These are phyloP conservation scores for Echinochloa phyllopogon DNA, from an alignment of 176 grass and related monocot genomes.

Conservation along the genomic window DNA sequence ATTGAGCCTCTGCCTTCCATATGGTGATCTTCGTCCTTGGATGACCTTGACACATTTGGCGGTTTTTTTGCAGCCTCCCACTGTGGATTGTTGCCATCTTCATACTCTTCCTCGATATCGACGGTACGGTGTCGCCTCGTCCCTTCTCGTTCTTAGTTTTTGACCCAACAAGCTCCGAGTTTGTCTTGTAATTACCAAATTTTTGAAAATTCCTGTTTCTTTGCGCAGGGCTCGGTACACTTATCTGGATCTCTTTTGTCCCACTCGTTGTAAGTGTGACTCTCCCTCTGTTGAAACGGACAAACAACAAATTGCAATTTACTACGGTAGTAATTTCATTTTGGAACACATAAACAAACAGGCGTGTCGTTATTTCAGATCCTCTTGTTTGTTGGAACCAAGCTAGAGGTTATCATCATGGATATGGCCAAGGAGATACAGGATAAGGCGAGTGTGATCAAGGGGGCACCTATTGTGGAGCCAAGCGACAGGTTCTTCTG, in stretches of 20 bases:
- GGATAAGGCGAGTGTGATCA: constrained; percentile 60
- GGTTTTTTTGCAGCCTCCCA: constrained; percentile 48
- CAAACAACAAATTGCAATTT: neutral
- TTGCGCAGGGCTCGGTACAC: constrained; percentile 37
- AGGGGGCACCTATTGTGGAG: constrained; percentile 76
- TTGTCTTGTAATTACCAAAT: constrained; percentile 14
- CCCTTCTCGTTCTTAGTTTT: neutral
- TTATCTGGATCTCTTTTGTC: constrained; percentile 59
- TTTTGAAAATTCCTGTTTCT: constrained; percentile 1
- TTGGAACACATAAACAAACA: neutral
- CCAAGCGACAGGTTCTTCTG: constrained; percentile 84
- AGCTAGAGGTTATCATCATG: constrained; percentile 87
- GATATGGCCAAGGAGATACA: constrained; percentile 89
- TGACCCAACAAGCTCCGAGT: neutral
- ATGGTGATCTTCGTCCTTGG: no score
- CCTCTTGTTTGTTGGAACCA: constrained; percentile 70
- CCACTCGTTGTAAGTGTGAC: constrained; percentile 58
- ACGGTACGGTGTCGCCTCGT: constrained; percentile 38
- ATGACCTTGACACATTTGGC: constrained; percentile 36
- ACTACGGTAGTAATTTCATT: neutral
- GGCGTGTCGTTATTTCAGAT: constrained; percentile 49
- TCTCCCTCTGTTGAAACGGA: neutral
- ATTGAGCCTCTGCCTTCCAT: no score
- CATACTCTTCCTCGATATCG: constrained; percentile 55
- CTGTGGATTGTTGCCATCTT: constrained; percentile 70